Percentiles rank a stretch among this genome's conserved stretches.
These are phyloP conservation scores for Plasmodium vivax DNA, from an alignment of 169 alveolate species.

Conservation along the genomic window DNA sequence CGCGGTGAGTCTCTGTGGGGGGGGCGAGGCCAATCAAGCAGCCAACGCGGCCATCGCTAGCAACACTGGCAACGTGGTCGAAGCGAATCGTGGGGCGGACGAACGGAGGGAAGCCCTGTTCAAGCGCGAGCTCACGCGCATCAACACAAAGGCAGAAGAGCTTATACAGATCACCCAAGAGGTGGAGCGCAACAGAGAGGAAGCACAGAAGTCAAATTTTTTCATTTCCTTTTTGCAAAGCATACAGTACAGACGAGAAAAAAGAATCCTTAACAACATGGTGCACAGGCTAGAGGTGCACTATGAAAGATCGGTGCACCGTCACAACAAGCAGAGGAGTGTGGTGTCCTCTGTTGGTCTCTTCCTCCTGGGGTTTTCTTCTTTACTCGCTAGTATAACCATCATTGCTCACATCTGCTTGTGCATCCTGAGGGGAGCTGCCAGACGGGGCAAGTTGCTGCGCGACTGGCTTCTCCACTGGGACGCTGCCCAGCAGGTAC, in stretches of 20 bases:
- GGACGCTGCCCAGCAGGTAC: slow-evolving; percentile 21
- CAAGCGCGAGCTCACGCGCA: not conserved
- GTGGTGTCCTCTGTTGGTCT: not conserved
- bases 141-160: slow-evolving; percentile 35
- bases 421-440: not conserved
- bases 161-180: slow-evolving; percentile 24
- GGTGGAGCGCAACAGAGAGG: slow-evolving; percentile 2
- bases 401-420: slow-evolving; percentile 18
- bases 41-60: not conserved
- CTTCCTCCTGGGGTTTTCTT: slow-evolving; percentile 3
- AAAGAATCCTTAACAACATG: slow-evolving; percentile 15
- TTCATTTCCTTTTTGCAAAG: slow-evolving; percentile 2
- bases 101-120: not conserved
- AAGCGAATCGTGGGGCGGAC: not conserved
- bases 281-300: slow-evolving; percentile 38
- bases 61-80: no score
- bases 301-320: slow-evolving; percentile 5
- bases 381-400: not conserved
- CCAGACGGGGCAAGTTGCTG: not conserved
- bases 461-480: not conserved
- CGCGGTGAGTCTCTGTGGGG: not conserved
- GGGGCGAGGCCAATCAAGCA: not conserved
- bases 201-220: slow-evolving; percentile 1
- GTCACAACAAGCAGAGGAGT: not conserved
- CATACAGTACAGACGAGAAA: slow-evolving; percentile 20